Percentiles rank a stretch among this genome's conserved stretches.
Evolutionary conservation across 441 rosid genomes (phyloP).

Genomic region (Manihot esculenta): DNA sequence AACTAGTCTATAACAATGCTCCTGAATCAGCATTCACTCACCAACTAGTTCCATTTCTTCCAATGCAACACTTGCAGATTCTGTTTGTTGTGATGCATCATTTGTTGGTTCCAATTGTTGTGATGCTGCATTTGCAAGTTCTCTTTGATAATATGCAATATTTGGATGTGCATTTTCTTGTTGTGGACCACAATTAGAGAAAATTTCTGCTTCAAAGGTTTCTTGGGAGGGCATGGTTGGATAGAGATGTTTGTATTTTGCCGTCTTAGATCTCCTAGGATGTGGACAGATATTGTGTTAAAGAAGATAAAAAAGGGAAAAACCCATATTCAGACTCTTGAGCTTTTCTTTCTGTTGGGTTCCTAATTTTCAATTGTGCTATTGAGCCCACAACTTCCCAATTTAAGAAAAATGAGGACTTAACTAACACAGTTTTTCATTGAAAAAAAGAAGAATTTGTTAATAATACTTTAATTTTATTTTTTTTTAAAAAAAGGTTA

Average conservation of each 20-base stretch:
- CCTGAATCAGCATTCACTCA: conserved; percentile 32
- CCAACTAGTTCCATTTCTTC: conserved; percentile 35
- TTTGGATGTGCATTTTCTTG: conserved; percentile 26
- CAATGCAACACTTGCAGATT: conserved; percentile 15
- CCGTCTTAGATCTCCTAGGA: conserved; percentile 50
- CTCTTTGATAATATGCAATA: conserved; percentile 28
- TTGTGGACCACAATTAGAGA: conserved; percentile 18
- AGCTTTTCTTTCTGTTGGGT: too few species aligned
- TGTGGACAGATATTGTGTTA: not conserved
- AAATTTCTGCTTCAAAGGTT: conserved; percentile 27
- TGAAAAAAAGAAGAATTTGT: too few species aligned
- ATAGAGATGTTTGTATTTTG: conserved; percentile 46
- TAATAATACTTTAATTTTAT: too few species aligned
- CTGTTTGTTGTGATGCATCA: conserved; percentile 18
- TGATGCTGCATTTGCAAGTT: conserved; percentile 15
- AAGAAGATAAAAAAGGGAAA: conserved; percentile 6
- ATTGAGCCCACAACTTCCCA: too few species aligned
- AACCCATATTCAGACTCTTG: not conserved
- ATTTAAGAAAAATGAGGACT: too few species aligned
- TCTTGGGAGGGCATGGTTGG: conserved; percentile 37
- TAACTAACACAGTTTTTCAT: too few species aligned
- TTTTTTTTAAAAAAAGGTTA: too few species aligned
- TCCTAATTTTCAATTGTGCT: too few species aligned
- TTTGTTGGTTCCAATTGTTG: conserved; percentile 1
- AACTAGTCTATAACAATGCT: conserved; percentile 11